phyloP scores from a whole-genome alignment of 1,284 basidiomycete genomes.

The Apiotrichum gracile region DNA sequence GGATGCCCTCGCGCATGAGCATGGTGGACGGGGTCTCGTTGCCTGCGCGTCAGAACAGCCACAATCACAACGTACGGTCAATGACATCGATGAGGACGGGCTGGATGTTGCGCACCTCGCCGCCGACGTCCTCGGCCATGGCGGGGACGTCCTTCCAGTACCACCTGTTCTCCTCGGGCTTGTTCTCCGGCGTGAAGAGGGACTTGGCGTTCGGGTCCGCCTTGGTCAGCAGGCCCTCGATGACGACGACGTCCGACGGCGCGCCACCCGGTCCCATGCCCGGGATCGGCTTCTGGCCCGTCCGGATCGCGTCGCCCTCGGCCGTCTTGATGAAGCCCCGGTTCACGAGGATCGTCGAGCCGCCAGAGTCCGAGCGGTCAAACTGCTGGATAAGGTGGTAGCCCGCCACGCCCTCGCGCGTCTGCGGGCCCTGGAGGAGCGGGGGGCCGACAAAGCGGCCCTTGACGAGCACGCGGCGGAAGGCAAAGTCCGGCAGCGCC shows the following conservation, averaged over 20 bases:
- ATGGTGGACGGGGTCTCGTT: slow-evolving; percentile 64
- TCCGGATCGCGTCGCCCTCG: slow-evolving; percentile 37
- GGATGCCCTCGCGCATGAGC: slow-evolving; percentile 66
- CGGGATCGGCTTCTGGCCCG: slow-evolving; percentile 50
- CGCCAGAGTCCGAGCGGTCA: slow-evolving; percentile 19
- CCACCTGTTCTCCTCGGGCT: slow-evolving; percentile 75
- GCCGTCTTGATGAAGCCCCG: slow-evolving; percentile 72
- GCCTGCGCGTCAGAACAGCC: slow-evolving; percentile 52
- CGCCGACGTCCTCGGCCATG: slow-evolving; percentile 74
- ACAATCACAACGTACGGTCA: slow-evolving; percentile 25
- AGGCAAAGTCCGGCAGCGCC: slow-evolving; percentile 77
- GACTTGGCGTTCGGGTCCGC: slow-evolving; percentile 55
- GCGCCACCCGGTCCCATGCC: slow-evolving; percentile 22
- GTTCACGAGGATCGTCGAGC: slow-evolving; percentile 66
- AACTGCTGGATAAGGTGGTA: slow-evolving; percentile 33
- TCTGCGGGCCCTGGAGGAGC: slow-evolving; percentile 79
- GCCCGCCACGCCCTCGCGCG: slow-evolving; percentile 69
- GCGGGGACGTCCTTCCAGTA: slow-evolving; percentile 81
- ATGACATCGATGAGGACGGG: slow-evolving; percentile 82
- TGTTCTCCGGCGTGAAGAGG: slow-evolving; percentile 81
- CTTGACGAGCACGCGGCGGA: slow-evolving; percentile 70
- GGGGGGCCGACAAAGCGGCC: slow-evolving; percentile 73
- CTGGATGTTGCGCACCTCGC: slow-evolving; percentile 62
- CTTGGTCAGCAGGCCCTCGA: slow-evolving; percentile 58
- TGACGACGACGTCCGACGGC: slow-evolving; percentile 37